These are phyloP conservation scores for Crithidia thermophila DNA, from an alignment of 208 protist genomes.

Conservation along the genomic window DNA sequence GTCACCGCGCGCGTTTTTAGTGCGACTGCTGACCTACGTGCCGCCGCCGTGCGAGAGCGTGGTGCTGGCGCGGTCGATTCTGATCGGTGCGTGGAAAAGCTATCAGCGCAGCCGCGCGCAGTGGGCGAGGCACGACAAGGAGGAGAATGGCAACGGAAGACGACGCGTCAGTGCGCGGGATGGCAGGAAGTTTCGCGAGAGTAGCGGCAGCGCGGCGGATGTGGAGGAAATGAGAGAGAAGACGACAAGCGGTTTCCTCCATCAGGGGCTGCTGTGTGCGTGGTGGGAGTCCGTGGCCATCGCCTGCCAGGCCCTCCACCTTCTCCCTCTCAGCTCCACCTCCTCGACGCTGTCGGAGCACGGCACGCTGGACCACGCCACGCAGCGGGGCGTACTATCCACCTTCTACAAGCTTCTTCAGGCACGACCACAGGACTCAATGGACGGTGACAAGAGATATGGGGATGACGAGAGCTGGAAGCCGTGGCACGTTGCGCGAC, in stretches of 20 bases:
- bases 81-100: constrained; percentile 27
- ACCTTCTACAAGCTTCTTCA: too few relatives aligned
- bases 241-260: too few relatives aligned
- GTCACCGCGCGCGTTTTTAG: constrained; percentile 41
- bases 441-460: too few relatives aligned
- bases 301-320: constrained; percentile 16
- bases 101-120: constrained; percentile 35
- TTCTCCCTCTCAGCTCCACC: constrained; percentile 2
- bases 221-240: too few relatives aligned
- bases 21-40: constrained; percentile 34
- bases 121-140: not conserved
- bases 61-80: constrained; percentile 23
- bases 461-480: too few relatives aligned
- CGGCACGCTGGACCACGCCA: not conserved
- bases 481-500: not conserved
- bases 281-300: constrained; percentile 26
- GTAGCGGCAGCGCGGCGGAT: too few relatives aligned
- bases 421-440: too few relatives aligned
- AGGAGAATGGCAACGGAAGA: not conserved
- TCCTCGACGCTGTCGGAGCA: not conserved
- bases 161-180: too few relatives aligned
- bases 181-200: too few relatives aligned
- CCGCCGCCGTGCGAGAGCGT: constrained; percentile 33
- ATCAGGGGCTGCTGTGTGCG: constrained; percentile 2
- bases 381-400: not conserved